Base-by-base conservation (phyloP, 2,329 filamentous ascomycete genomes). In the Dactylellina cionopaga region DNA sequence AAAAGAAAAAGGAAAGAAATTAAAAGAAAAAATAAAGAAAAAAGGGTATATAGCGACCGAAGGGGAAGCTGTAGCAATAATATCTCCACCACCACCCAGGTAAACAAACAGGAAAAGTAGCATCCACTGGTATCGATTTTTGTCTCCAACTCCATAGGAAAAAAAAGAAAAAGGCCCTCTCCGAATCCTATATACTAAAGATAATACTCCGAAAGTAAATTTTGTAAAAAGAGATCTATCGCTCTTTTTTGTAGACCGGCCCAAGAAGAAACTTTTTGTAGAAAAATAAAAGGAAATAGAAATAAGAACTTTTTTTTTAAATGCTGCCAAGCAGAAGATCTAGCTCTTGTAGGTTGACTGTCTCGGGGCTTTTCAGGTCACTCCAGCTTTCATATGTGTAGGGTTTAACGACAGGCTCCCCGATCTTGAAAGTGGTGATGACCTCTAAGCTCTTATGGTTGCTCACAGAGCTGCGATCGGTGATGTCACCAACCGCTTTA, bases 291-390 rank as follows among this genome's bases (percentile, higher is more conserved):
- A 52, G 31, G 31, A 59, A 60, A 59, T 19, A n/a, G 27, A 41
- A 39, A 33, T 49, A n/a, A n/a, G n/a, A n/a, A n/a, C 7, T 22
- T 46, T 19, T 33, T 9, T 13, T 39, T 52, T 59, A 74, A 58
- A 72, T 73, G 29, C 75, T 74, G 46, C 91, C 89, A 77, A 97
- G 87, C 79, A 97, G 86, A 77, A 90, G 88, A 78, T 98, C 94
- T 22, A 98, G 88, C 83, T 99, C 95, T 47, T 96, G 92, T 51
- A 98, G 87, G 80, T 96, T 92, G 76, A 98, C 89, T 75, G 88
- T 90, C 82, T 98, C 95, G 0, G 93, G 92, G 79, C 89, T 92
- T 79, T 90, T 89, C 81, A 83, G 37, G n/a, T 83, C 43, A 76
- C 78, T 43, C 80, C 80, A 70, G 81, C 79, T 55, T 82, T 79